phyloP scores from a whole-genome alignment of 257 asterid species.

The Euphrasia confusa region DNA sequence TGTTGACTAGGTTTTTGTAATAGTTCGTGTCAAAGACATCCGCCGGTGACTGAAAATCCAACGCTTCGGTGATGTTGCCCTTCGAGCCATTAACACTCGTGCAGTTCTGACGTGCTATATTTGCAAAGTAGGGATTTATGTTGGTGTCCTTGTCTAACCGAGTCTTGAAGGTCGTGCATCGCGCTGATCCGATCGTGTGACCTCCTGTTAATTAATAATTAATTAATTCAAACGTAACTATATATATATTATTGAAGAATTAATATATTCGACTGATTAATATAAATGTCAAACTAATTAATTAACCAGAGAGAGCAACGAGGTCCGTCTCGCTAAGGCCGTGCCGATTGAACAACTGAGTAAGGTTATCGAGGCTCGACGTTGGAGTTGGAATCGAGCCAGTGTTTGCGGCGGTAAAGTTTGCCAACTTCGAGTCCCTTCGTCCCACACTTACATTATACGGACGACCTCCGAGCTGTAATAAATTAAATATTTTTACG shows the following conservation, averaged over 20 bases:
- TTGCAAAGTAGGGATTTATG: slow-evolving; percentile 37
- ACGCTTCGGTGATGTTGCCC: slow-evolving; percentile 31
- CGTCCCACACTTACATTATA: neutral
- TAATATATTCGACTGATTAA: no score
- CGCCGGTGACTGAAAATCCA: slow-evolving; percentile 36
- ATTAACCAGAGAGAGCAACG: neutral
- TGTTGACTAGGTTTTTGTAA: no score
- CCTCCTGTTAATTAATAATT: no score
- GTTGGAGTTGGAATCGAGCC: neutral
- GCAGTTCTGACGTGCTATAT: slow-evolving; percentile 31
- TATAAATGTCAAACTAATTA: no score
- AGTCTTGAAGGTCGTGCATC: slow-evolving; percentile 34
- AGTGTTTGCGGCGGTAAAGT: neutral
- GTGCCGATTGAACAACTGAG: neutral
- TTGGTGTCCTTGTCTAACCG: slow-evolving; percentile 46
- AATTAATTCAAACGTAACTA: no score
- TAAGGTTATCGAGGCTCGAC: neutral
- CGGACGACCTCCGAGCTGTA: neutral
- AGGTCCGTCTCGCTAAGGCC: neutral
- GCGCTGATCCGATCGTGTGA: slow-evolving; percentile 57
- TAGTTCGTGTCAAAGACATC: no score
- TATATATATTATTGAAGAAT: no score
- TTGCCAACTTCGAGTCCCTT: neutral
- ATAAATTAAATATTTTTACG: no score
- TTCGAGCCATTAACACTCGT: slow-evolving; percentile 35